phyloP scores from a whole-genome alignment of 2,329 filamentous ascomycete genomes.

The Celoporthe dispersa region DNA sequence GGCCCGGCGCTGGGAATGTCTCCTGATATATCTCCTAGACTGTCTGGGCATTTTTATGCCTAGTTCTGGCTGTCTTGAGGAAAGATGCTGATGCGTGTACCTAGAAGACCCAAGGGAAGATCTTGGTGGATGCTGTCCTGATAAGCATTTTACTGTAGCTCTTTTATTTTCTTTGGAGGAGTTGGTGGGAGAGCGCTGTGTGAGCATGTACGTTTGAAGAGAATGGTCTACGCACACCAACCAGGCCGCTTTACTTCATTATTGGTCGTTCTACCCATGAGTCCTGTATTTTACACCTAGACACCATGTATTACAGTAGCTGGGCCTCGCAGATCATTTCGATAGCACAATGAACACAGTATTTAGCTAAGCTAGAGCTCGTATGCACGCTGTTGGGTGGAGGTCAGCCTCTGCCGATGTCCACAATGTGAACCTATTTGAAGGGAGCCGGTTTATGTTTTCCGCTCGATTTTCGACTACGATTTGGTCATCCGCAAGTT shows the following conservation, averaged over 20 bases:
- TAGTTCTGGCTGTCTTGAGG: background rate
- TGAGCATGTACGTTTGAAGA: background rate
- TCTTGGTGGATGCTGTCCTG: background rate
- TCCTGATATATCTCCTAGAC: background rate
- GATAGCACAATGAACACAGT: background rate
- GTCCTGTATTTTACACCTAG: background rate
- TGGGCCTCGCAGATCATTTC: background rate
- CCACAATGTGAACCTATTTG: no score
- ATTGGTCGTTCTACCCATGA: background rate
- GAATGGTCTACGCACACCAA: background rate
- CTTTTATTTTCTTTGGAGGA: background rate
- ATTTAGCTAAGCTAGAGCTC: no score
- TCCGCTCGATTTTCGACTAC: no score
- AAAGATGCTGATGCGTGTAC: background rate
- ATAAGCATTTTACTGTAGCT: no score
- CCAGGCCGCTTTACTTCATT: no score
- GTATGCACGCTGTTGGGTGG: no score
- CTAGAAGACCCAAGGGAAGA: background rate
- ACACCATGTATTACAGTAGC: background rate
- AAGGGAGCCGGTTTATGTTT: no score
- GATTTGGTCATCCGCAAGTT: no score
- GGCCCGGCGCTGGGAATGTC: background rate
- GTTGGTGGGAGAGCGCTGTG: background rate
- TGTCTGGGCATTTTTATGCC: background rate
- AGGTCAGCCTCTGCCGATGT: no score